Evolutionary conservation across 2,329 filamentous ascomycete genomes (phyloP).

Genomic region (Fusarium scirpi): DNA sequence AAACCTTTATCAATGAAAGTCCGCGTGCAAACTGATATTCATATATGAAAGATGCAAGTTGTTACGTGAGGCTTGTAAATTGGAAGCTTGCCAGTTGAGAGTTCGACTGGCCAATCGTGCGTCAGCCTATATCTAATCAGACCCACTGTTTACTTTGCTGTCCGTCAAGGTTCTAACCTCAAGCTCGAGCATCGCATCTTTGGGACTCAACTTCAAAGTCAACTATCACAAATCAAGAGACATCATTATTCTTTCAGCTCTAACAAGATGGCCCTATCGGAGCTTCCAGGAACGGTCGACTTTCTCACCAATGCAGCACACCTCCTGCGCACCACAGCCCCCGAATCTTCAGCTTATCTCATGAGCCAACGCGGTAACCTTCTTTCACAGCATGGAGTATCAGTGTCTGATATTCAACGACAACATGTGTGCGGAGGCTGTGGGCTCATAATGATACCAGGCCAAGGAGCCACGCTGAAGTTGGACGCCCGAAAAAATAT

Average conservation of each 20-base stretch:
- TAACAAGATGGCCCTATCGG: constrained; percentile 35
- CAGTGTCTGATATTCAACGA: constrained; percentile 61
- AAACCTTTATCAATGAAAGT: not conserved
- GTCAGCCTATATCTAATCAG: constrained; percentile 4
- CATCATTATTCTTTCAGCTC: not conserved
- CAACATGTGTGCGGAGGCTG: constrained; percentile 70
- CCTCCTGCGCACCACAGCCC: constrained; percentile 63
- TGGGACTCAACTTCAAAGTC: constrained; percentile 10
- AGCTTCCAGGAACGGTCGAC: constrained; percentile 49
- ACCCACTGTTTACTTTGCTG: constrained; percentile 10
- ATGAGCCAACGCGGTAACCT: constrained; percentile 66
- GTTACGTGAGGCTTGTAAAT: not conserved
- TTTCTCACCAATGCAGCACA: constrained; percentile 72
- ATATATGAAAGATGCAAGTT: constrained; percentile 10
- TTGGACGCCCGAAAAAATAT: constrained; percentile 49
- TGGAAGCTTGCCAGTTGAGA: not conserved
- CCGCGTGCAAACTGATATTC: not conserved
- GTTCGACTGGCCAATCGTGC: constrained; percentile 13
- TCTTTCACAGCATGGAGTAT: constrained; percentile 60
- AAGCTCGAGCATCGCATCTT: not conserved
- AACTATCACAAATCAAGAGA: not conserved
- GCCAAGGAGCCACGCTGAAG: constrained; percentile 57
- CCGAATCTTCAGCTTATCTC: constrained; percentile 69
- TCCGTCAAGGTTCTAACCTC: constrained; percentile 30
- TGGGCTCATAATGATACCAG: constrained; percentile 69